Evolutionary conservation across 2,329 filamentous ascomycete genomes (phyloP), one percentile per base, ranked within the genome.

Genomic region (Verticillium zaregamsianum): DNA sequence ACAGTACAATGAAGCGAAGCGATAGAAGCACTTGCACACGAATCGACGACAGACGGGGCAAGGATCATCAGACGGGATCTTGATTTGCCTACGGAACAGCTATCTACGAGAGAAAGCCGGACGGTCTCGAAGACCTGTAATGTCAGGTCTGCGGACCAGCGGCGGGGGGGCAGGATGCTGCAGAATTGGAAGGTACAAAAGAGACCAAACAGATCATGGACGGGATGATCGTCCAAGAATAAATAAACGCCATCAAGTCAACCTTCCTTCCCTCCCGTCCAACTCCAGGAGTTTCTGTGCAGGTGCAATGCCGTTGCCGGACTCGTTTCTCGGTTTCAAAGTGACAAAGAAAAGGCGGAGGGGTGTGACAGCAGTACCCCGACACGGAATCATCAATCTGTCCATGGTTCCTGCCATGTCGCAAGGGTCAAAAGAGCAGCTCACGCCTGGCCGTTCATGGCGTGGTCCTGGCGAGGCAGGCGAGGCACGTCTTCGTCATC

Each of bases 401-500:
- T 25, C 45, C 45, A 40, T 61, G 57, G 35, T 60, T 59, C 37
- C 23, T 60, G 56, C 52, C 5, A 28, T 20, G 23, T 25, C 15
- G 54, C 15, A 23, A 49, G n/a, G 20, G n/a, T 23, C n/a, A 49
- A 23, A n/a, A 1, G 3, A 12, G n/a, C 45, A 25, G 56, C 12
- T 65, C 60, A 66, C 28, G 58, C 64, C 62, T 61, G 59, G 37
- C 64, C 64, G 56, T 66, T 65, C 40, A 62, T 61, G 33, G 45
- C 45, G 45, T 49, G 45, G 20, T 49, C 45, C 45, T 49, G 45
- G 45, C 45, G 45, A 9, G 82, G 80, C 58, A 84, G 65, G 54
- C 74, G 70, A n/a, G 82, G 82, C 56, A 80, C 70, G 8, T 70
- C 72, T 5, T 75, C 74, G 3, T 87, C 86, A 2, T 85, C 83